These are phyloP conservation scores for Heteromeles arbutifolia DNA, from an alignment of 306 rosid genomes.

Conservation along the genomic window DNA sequence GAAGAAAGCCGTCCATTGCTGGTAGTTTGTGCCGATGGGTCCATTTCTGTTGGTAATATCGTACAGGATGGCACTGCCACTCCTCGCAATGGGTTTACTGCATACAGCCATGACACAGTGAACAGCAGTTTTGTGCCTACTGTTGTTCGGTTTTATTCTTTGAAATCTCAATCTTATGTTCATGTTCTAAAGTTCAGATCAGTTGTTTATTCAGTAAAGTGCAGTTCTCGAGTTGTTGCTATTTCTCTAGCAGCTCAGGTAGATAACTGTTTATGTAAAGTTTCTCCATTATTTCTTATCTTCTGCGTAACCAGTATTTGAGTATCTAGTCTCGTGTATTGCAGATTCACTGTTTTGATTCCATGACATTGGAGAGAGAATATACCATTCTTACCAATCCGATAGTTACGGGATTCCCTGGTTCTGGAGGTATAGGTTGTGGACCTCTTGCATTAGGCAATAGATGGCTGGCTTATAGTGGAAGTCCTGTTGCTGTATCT, in stretches of 20 bases:
- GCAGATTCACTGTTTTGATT: conserved; percentile 89
- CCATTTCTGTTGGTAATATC: conserved; percentile 48
- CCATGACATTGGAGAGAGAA: conserved; percentile 68
- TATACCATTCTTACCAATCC: conserved; percentile 84
- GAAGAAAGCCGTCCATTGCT: conserved; percentile 62
- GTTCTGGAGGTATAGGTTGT: conserved; percentile 70
- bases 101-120: conserved; percentile 49
- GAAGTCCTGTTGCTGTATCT: conserved; percentile 49
- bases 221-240: conserved; percentile 83
- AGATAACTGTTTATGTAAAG: conserved; percentile 11
- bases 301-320: conserved; percentile 11
- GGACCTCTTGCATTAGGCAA: conserved; percentile 97
- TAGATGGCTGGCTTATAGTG: conserved; percentile 97
- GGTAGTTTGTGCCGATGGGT: conserved; percentile 70
- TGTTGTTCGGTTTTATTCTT: conserved; percentile 69
- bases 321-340: conserved; percentile 17
- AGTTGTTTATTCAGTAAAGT: conserved; percentile 72
- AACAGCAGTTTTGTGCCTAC: conserved; percentile 66
- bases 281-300: neutral
- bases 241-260: conserved; percentile 86
- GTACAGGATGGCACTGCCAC: conserved; percentile 41
- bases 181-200: conserved; percentile 85
- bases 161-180: conserved; percentile 75
- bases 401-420: conserved; percentile 45
- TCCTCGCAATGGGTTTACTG: conserved; percentile 36